Percentiles rank a stretch among this genome's conserved stretches.
These are phyloP conservation scores for Spongospora subterranea DNA, from an alignment of 208 protist species.

Conservation along the genomic window DNA sequence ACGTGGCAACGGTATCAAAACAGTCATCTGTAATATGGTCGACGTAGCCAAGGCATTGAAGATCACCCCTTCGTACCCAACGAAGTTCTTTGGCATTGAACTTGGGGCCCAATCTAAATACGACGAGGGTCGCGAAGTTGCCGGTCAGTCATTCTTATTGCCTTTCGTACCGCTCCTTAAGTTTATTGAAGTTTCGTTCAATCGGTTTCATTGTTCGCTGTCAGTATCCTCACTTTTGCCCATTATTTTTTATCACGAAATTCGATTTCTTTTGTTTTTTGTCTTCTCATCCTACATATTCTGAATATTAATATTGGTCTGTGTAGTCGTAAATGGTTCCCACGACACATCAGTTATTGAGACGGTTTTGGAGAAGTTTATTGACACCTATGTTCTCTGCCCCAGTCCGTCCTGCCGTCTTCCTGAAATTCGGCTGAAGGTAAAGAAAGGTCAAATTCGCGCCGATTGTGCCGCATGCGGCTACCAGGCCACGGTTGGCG, in stretches of 20 bases:
- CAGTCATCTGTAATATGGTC: slow-evolving; percentile 75
- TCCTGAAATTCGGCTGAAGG: slow-evolving; percentile 71
- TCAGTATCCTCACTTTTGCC: too few relatives aligned
- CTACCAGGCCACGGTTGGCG: slow-evolving; percentile 52
- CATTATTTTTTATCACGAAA: too few relatives aligned
- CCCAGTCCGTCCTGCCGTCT: slow-evolving; percentile 59
- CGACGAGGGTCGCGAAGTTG: slow-evolving; percentile 65
- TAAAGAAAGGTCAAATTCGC: slow-evolving; percentile 63
- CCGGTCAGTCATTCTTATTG: background rate
- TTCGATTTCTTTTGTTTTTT: too few relatives aligned
- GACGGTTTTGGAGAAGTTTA: slow-evolving; percentile 72
- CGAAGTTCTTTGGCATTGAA: slow-evolving; percentile 77
- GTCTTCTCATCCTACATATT: too few relatives aligned
- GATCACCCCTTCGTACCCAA: slow-evolving; percentile 70
- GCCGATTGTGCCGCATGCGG: slow-evolving; percentile 74
- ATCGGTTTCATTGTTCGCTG: too few relatives aligned
- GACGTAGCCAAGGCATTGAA: slow-evolving; percentile 72
- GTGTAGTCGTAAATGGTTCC: slow-evolving; percentile 73
- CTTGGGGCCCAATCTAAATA: slow-evolving; percentile 74
- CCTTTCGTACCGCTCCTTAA: too few relatives aligned
- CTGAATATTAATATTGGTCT: too few relatives aligned
- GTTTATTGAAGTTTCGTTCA: too few relatives aligned
- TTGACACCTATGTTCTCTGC: slow-evolving; percentile 74
- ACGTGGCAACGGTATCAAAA: slow-evolving; percentile 80
- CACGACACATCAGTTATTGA: slow-evolving; percentile 68